Evolutionary conservation across 2,329 filamentous ascomycete genomes (phyloP), one percentile per base, ranked within the genome.

Genomic region (Ophiostoma triangulosporum): DNA sequence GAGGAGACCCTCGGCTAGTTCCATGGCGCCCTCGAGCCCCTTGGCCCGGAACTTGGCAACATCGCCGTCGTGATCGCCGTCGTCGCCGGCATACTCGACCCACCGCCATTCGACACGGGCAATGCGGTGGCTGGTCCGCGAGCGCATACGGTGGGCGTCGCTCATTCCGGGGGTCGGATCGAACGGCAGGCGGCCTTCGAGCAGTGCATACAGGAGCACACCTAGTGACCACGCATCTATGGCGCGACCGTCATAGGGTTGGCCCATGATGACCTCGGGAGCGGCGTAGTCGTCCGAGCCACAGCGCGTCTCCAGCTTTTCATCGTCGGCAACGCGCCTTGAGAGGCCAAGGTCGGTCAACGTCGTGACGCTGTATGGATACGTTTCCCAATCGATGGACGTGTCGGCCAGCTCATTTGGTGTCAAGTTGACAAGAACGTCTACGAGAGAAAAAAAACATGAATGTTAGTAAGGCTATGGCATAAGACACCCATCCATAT

Each of bases 251-350:
- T 97, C 90, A 64, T 98, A 98, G 7, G 88, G 81, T 64, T 95
- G 88, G 24, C 91, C 91, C 74, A 98, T 88, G 52, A 98, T 84
- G 46, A 98, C 89, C 66, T 98, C 93, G 0, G 93, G 93, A 0
- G 93, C 91, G 1, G 91, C 91, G 65, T 98, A 98, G 69, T 98
- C 93, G 68, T 97, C 93, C 38, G 87, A 95, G 31, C 93, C 93
- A 66, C 93, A 98, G 9, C 93, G 81, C 1, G 91, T 97, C 57
- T 87, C 87, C n/a, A 98, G 77, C 57, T 91, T 84, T 60, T 94
- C 88, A 51, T 88, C 88, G 57, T 88, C 84, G 15, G 88, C 80
- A 36, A 97, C 87, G 33, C 86, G 83, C 53, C 91, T 80, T 3
- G 89, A 94, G 12, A 98, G 80, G 14, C 93, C 93, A 12, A 98